Base-by-base conservation (phyloP, 345 rosid species). In the Stellera chamaejasme region DNA sequence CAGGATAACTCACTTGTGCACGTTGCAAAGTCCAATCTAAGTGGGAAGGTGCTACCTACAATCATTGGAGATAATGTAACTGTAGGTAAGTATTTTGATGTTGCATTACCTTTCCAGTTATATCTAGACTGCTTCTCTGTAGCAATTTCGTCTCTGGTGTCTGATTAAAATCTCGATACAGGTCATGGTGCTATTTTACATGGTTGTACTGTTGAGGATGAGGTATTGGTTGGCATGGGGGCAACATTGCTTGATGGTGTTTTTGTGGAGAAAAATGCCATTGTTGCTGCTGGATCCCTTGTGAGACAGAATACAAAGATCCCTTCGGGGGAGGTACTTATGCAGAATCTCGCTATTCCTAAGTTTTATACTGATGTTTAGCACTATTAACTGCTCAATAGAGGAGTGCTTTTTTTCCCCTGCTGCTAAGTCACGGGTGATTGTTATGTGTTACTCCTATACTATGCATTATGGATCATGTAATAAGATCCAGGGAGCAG, bases 241-340 rank as follows among this genome's bases (percentile, higher is more conserved):
- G 96, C 96, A 32, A 86, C 85, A 42, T 74, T 92, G 54, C 93
- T 92, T 69, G 96, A 92, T 44, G 96, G 95, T 47, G 96, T 72
- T 47, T 85, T 88, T 54, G 90, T 92, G 58, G 90, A 85, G 75
- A 86, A 82, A 75, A 81, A 88, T 78, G 85, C 72, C 27, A 84
- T 92, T 90, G 88, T 92, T 75, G 93, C 96, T 64, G 98, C 95
- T 62, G 98, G 98, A 67, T 83, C 98, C 52, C 98, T 92, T 69
- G 98, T 88, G 43, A 72, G 93, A 62, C 96, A 92, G 79, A 92
- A 88, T 68, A 77, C 93, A 39, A 82, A 66, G 73, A 82, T 92
- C 67, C 87, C 95, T 54, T 45, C 90, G 43, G 88, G 96, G 50
- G 95, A 92, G 96, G 98, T 88, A 82, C 63, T 42, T 28, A n/a